phyloP scores from a whole-genome alignment of 352 stramenopile genomes.

The Phytophthora pisi region DNA sequence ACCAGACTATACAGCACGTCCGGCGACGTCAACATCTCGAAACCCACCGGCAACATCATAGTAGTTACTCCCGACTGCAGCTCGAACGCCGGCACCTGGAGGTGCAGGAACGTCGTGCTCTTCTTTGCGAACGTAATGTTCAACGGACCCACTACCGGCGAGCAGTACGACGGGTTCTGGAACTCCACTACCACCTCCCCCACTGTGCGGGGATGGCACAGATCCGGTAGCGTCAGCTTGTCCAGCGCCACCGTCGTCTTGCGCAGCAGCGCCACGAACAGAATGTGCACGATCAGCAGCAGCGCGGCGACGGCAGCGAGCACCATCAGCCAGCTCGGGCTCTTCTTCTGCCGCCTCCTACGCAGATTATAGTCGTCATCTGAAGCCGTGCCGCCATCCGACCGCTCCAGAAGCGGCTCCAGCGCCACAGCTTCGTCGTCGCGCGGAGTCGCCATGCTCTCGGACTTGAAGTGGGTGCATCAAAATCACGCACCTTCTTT shows the following conservation, averaged over 20 bases:
- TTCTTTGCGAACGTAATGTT: constrained; percentile 64
- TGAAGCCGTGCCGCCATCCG: neutral
- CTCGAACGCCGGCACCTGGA: constrained; percentile 60
- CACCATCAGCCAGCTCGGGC: constrained; percentile 28
- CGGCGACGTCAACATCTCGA: constrained; percentile 54
- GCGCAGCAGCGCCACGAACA: constrained; percentile 67
- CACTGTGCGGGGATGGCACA: constrained; percentile 62
- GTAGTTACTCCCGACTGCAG: constrained; percentile 56
- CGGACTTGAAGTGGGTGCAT: constrained; percentile 21
- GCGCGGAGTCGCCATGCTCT: constrained; percentile 7
- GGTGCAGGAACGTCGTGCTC: constrained; percentile 47
- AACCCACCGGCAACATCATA: constrained; percentile 51
- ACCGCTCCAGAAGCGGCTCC: constrained; percentile 29
- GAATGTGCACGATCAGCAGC: constrained; percentile 58
- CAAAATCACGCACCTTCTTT: constrained; percentile 6
- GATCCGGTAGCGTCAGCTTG: constrained; percentile 67
- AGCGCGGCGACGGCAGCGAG: constrained; percentile 35
- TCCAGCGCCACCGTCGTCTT: constrained; percentile 65
- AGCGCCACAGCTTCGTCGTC: constrained; percentile 16
- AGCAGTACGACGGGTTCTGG: constrained; percentile 82
- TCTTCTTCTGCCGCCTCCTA: constrained; percentile 7
- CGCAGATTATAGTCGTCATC: constrained; percentile 3
- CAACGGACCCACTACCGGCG: constrained; percentile 61
- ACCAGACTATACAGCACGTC: constrained; percentile 57
- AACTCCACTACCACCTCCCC: constrained; percentile 65